Evolutionary conservation across 805 yeast species (phyloP), one percentile per base, ranked within the genome.

Genomic region (Yarrowia yakushimensis): DNA sequence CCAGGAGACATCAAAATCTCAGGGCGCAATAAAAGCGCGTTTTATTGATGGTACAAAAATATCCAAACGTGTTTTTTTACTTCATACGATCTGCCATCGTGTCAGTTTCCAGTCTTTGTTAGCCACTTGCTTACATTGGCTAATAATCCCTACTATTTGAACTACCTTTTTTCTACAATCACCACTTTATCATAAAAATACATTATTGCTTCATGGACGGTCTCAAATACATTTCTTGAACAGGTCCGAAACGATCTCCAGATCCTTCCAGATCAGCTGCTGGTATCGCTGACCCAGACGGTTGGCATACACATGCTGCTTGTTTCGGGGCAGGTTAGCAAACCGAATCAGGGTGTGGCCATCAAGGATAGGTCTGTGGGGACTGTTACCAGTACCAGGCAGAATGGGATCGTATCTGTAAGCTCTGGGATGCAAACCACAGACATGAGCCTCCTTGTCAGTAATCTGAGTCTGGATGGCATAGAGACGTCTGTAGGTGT

Each of bases 401-500:
- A 62, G 52, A 1, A 57, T 39, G 20, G 67, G 62, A 34, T 63
- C 57, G 52, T 66, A 63, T 7, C 76, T 67, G 63, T 72, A 69
- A 67, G 67, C 67, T 22, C 75, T 67, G 31, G 97, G 96, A 71
- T 93, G 94, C 66, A 94, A 76, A 0, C 97, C 97, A 57, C 88
- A 85, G 63, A 77, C 74, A 66, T 87, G 91, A 37, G 78, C 78
- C 63, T 87, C 88, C 67, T 88, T 88, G 63, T 92, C 97, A 36
- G 81, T 81, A 57, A 94, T 75, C 68, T 91, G 97, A 73, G 91
- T 96, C 71, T 92, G 97, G 20, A 93, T 77, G 34, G 90, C 85
- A 69, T 88, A 89, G 70, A 94, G 78, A 63, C 96, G 79, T 72
- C 97, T 81, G 74, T 90, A 94, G 12, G 84, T 79, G 2, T 83